Evolutionary conservation across 208 protist species (phyloP), one percentile per base, ranked within the genome.

Genomic region (Histomonas meleagridis): DNA sequence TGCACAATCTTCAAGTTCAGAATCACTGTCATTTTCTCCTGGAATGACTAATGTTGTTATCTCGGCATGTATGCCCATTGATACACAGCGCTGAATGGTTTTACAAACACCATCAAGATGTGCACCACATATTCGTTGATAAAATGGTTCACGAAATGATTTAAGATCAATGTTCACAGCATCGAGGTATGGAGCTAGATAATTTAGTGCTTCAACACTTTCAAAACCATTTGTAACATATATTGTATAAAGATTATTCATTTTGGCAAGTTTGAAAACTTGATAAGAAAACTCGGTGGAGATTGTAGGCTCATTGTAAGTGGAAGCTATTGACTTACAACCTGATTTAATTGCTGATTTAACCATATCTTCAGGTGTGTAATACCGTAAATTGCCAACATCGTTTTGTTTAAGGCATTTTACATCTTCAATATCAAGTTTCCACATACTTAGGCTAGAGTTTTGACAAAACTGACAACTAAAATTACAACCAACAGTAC

Each of bases 401-500:
- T 86, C 76, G 26, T 14, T 43, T 26, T 86, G 18, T 16, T 86
- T 16, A 18, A 86, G 18, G 35, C n/a, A 32, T 4, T 14, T 18
- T 18, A 86, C 76, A 86, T 86, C 76, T 38, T 86, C 76, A n/a
- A 86, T 86, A 55, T 86, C 76, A 55, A 86, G 76, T 12, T 55
- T 55, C 76, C 76, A 86, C 76, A 86, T 86, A 49, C 76, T 86
- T 38, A 86, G 26, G 23, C n/a, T 43, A 38, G 76, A 86, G 28
- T 86, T 86, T 55, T 86, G 76, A n/a, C 76, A 86, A 86, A 86
- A 86, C 55, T 86, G 76, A n/a, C 76, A 86, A 18, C 16, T 51
- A 43, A 86, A 86, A 38, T 86, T 86, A 16, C 76, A 86, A n/a
- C 76, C 76, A 86, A 86, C 76, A 38, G 76, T 86, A 18, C 76